Conservation (phyloP, 805 yeast genomes). For the Ogataea trehaloabstinens region DNA sequence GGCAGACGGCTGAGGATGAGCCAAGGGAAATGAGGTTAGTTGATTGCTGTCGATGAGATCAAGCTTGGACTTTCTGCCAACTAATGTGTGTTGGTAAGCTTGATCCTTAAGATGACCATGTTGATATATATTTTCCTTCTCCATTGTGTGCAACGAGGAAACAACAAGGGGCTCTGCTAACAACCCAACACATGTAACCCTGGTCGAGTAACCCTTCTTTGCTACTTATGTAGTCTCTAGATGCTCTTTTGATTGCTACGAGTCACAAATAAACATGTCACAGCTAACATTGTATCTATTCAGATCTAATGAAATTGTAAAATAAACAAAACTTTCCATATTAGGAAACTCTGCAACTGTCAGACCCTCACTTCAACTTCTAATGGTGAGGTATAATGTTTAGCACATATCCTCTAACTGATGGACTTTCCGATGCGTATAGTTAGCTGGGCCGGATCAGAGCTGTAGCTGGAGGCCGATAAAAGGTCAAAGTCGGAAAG, state of each 20-base stretch:
- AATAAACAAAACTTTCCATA: background rate
- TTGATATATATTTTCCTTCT: slow-evolving; percentile 1
- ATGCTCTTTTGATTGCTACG: background rate
- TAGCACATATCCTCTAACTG: no score
- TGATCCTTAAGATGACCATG: background rate
- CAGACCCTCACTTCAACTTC: no score
- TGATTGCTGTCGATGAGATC: slow-evolving; percentile 48
- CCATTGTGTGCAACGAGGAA: background rate
- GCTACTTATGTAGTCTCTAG: background rate
- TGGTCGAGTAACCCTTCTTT: background rate
- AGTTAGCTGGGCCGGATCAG: no score
- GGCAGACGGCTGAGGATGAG: slow-evolving; percentile 39
- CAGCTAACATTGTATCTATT: background rate
- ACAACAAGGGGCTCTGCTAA: no score
- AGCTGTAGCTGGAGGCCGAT: no score
- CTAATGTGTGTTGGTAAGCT: background rate
- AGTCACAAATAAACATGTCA: no score
- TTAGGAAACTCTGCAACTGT: no score
- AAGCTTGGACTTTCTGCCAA: slow-evolving; percentile 33
- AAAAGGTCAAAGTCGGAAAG: no score
- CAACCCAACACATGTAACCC: no score
- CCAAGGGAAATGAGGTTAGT: slow-evolving; percentile 50
- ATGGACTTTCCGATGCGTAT: no score
- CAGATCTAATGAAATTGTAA: background rate
- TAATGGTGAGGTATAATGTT: no score